phyloP scores from a whole-genome alignment of 75 land plant genomes.

The Cunninghamia lanceolata region DNA sequence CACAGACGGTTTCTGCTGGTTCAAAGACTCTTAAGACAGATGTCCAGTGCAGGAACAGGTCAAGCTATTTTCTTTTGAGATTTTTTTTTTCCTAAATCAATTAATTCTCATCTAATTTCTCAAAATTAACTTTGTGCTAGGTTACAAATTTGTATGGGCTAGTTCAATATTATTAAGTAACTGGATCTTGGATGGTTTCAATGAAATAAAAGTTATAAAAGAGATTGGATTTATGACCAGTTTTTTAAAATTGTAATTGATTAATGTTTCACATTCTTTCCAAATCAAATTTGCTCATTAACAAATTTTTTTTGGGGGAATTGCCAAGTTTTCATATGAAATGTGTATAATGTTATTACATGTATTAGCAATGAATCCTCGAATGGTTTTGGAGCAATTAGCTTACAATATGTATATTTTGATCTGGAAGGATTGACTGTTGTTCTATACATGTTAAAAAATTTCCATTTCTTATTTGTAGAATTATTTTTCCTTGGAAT shows the following conservation, averaged over 20 bases:
- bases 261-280: not conserved
- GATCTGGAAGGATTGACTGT: not conserved
- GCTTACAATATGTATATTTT: not conserved
- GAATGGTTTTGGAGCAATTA: too few relatives aligned
- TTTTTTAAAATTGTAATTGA: not conserved
- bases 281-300: not conserved
- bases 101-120: not conserved
- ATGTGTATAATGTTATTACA: not conserved
- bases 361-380: not conserved
- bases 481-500: not conserved
- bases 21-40: constrained; percentile 36
- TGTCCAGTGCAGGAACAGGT: constrained; percentile 54
- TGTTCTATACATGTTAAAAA: not conserved
- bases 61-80: not conserved
- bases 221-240: too few relatives aligned
- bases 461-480: not conserved
- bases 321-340: too few relatives aligned
- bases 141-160: not conserved
- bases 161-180: not conserved
- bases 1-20: constrained; percentile 39
- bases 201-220: too few relatives aligned
- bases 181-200: too few relatives aligned
- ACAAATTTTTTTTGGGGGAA: too few relatives aligned
- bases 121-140: not conserved
- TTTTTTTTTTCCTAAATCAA: not conserved